These are phyloP conservation scores for Verticillium albo-atrum DNA, from an alignment of 2,329 filamentous ascomycete genomes.

Conservation along the genomic window DNA sequence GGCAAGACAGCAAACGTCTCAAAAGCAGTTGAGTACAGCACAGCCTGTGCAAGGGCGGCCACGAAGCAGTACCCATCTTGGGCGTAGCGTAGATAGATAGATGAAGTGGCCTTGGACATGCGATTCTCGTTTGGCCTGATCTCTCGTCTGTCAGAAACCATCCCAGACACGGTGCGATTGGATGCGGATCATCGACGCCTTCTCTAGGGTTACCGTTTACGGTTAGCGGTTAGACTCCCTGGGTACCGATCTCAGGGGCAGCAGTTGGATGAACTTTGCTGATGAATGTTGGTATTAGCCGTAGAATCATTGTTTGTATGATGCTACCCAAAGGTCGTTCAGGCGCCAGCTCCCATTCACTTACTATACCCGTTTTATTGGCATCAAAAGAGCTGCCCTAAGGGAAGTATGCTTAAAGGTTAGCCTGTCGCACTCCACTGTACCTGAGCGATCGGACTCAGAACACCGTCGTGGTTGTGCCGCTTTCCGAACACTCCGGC, in stretches of 20 bases:
- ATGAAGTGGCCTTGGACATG: background rate
- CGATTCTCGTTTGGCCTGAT: background rate
- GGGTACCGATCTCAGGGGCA: too few relatives aligned
- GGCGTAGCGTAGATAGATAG: background rate
- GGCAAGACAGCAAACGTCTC: background rate
- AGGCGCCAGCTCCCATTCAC: too few relatives aligned
- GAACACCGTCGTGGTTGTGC: too few relatives aligned
- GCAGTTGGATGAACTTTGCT: too few relatives aligned
- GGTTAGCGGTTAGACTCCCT: background rate
- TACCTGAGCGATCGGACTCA: too few relatives aligned
- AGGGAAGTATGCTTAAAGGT: background rate
- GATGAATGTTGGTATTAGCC: too few relatives aligned
- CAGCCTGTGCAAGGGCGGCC: background rate
- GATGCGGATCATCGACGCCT: background rate
- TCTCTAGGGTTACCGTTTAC: background rate
- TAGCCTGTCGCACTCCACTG: background rate
- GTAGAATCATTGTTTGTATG: too few relatives aligned
- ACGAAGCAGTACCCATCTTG: background rate
- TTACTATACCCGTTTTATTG: too few relatives aligned
- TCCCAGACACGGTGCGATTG: background rate
- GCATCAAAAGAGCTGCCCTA: too few relatives aligned
- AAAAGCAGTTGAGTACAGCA: too few relatives aligned
- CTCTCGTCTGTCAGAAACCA: background rate
- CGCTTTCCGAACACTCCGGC: background rate
- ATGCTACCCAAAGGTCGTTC: too few relatives aligned